phyloP scores from a whole-genome alignment of 495 filamentous ascomycete genomes.

The Penicillium manginii region DNA sequence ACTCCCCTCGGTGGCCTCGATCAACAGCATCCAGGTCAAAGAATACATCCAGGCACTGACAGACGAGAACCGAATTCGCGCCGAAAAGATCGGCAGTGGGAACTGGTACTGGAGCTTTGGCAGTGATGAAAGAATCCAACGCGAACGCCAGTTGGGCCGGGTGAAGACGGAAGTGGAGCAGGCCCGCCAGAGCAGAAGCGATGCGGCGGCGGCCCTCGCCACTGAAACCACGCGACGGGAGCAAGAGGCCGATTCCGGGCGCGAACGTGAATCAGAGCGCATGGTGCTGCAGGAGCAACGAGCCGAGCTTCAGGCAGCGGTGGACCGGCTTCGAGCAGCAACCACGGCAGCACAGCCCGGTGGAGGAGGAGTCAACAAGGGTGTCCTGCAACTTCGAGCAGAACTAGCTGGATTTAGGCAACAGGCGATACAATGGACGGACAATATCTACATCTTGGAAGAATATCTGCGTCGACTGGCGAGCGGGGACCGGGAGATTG shows the following conservation, averaged over 20 bases:
- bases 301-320: slow-evolving; percentile 31
- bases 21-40: slow-evolving; percentile 71
- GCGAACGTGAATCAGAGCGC: slow-evolving; percentile 28
- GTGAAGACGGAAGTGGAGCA: slow-evolving; percentile 60
- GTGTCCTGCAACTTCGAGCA: slow-evolving; percentile 53
- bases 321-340: slow-evolving; percentile 26
- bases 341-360: slow-evolving; percentile 17
- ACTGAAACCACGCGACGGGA: slow-evolving; percentile 23
- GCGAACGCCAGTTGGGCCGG: slow-evolving; percentile 50
- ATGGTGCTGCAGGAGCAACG: slow-evolving; percentile 28
- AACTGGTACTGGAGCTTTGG: slow-evolving; percentile 85
- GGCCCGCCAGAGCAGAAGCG: slow-evolving; percentile 34
- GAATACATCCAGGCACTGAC: slow-evolving; percentile 66
- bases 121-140: slow-evolving; percentile 62
- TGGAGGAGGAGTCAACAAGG: slow-evolving; percentile 39
- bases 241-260: slow-evolving; percentile 21
- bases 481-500: slow-evolving; percentile 54
- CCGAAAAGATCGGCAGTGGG: slow-evolving; percentile 79
- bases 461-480: slow-evolving; percentile 56
- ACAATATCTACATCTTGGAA: slow-evolving; percentile 69
- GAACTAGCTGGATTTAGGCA: slow-evolving; percentile 51
- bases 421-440: slow-evolving; percentile 59
- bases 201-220: slow-evolving; percentile 27
- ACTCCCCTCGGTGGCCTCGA: slow-evolving; percentile 66
- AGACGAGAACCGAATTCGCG: slow-evolving; percentile 67